Evolutionary conservation across 805 yeast genomes (phyloP), one percentile per base, ranked within the genome.

Genomic region (Cyberlindnera nakhonratchasimensis): DNA sequence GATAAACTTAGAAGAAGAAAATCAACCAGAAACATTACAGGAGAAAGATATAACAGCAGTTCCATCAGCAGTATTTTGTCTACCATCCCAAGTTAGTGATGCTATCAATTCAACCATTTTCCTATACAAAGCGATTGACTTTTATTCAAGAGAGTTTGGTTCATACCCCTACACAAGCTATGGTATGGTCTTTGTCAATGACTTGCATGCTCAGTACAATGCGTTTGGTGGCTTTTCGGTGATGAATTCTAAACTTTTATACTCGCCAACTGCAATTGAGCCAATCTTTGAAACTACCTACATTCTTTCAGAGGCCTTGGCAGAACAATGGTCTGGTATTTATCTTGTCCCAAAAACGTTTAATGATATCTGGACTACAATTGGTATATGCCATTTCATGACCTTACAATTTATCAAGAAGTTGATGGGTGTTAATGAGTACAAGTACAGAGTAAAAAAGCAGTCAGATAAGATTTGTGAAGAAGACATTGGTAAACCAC

Each of bases 311-410:
- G 75, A 79, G 42, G 80, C 86, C 0, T 62, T 93, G 17, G 84
- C 98, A 0, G 75, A 79, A 5, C 99, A 93, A 61, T 93, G 97
- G 95, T 77, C 95, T 0, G 96, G 97, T 14, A 82, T 93, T 26
- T 87, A 86, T 59, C 87, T 93, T 16, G 82, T 88, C 3, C 96
- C 98, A 0, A 74, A 74, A 40, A 74, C 80, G 1, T 75, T 80
- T 58, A 79, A 85, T 52, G 96, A 93, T 61, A 51, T 86, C 6
- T 93, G 99, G 99, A 77, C 91, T 49, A 83, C 90, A 2, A 65
- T 85, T 22, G 99, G 98, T 3, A 79, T 93, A 45, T 75, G 96
- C 0, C 75, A 79, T 26, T 91, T 73, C 59, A 91, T 93, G 96
- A 75, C 91, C 0, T 67, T 77, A 21, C 83, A 81, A 52, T 86